Conservation (phyloP, 1,284 basidiomycete species). For the Ceratorhiza oryzae-sativae region DNA sequence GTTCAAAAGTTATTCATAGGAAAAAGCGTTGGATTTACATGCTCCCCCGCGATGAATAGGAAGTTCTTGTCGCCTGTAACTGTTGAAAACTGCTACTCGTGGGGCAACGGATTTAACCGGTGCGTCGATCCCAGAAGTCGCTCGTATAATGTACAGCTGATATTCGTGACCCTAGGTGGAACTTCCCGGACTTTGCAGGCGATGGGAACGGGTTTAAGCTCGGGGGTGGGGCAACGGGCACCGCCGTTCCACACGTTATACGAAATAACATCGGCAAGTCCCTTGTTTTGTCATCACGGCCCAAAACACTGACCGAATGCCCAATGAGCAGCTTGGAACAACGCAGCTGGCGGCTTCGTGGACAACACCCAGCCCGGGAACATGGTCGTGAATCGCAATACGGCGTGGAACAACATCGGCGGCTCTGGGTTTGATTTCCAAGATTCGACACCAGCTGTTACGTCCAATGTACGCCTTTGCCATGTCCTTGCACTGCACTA, state of each 20-base stretch:
- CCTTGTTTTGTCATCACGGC: not conserved
- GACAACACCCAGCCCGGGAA: constrained; percentile 42
- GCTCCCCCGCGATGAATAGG: not conserved
- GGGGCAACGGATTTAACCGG: constrained; percentile 44
- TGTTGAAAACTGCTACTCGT: constrained; percentile 42
- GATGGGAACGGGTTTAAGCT: constrained; percentile 41
- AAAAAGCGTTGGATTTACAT: not conserved
- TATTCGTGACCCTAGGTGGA: constrained; percentile 1
- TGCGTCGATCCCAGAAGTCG: not conserved
- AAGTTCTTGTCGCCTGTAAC: constrained; percentile 42
- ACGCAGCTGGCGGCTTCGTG: constrained; percentile 40
- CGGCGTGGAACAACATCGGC: constrained; percentile 42
- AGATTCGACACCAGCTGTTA: constrained; percentile 37
- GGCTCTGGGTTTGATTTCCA: constrained; percentile 39
- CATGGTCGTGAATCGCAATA: constrained; percentile 39
- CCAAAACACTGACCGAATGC: not conserved
- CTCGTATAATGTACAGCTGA: not conserved
- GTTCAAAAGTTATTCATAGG: not conserved
- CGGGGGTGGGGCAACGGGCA: constrained; percentile 37
- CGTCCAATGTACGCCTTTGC: constrained; percentile 8
- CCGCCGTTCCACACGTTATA: constrained; percentile 38
- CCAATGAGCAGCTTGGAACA: not conserved
- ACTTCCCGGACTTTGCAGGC: constrained; percentile 36
- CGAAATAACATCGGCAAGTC: constrained; percentile 40
- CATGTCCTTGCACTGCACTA: not conserved